Evolutionary conservation across 2,329 filamentous ascomycete species (phyloP).

Genomic region (Mariannaea sp.): DNA sequence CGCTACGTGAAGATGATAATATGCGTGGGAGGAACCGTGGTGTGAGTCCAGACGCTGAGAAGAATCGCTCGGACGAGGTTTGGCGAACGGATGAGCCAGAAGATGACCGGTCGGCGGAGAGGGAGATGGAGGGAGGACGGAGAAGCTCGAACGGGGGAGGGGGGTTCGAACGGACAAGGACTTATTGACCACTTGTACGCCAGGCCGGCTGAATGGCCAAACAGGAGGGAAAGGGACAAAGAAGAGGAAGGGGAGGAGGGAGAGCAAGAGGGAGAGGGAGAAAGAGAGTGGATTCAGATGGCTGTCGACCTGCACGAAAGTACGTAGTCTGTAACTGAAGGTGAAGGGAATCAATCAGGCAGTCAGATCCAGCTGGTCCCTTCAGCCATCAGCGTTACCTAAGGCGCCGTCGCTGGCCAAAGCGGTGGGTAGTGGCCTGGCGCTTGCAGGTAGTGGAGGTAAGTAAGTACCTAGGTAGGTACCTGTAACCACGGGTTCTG

Average conservation of each 20-base stretch:
- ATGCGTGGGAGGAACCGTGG: conserved; percentile 6
- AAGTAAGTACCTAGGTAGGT: too few relatives aligned
- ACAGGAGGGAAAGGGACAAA: conserved; percentile 21
- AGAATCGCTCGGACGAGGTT: conserved; percentile 17
- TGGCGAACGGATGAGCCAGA: conserved; percentile 12
- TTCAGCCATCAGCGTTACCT: conserved; percentile 27
- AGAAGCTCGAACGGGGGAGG: conserved; percentile 5
- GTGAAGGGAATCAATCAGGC: conserved; percentile 35
- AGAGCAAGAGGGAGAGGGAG: neutral
- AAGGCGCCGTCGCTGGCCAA: conserved; percentile 33
- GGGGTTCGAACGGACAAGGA: conserved; percentile 10
- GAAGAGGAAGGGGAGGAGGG: conserved; percentile 10
- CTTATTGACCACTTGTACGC: conserved; percentile 14
- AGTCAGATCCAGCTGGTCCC: conserved; percentile 38
- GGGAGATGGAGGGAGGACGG: conserved; percentile 1
- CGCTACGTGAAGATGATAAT: neutral
- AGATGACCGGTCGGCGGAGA: conserved; percentile 9
- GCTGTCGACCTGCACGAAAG: neutral
- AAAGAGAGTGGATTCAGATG: neutral
- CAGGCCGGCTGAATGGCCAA: conserved; percentile 30
- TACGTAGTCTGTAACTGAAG: conserved; percentile 13
- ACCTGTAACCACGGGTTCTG: too few relatives aligned
- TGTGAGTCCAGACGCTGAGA: conserved; percentile 9
- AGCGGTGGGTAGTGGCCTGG: too few relatives aligned
- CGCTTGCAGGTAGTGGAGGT: too few relatives aligned